A percentile compares a stretch with the other conserved stretches of the same genome.
These are phyloP conservation scores for Backusella mclennaniae DNA, from an alignment of 192 early-diverging fungal species.

Conservation along the genomic window DNA sequence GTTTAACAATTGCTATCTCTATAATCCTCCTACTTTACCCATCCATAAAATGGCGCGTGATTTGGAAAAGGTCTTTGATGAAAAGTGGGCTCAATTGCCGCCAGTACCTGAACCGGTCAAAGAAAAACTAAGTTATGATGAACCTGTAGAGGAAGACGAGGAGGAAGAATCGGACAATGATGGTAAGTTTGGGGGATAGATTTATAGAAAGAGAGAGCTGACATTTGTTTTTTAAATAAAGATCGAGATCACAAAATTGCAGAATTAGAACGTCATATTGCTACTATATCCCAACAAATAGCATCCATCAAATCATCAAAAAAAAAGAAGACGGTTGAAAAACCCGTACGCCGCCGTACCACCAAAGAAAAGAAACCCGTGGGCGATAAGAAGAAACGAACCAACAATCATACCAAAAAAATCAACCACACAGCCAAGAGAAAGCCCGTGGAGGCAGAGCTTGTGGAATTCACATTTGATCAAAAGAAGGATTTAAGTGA, in stretches of 20 bases:
- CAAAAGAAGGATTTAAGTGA: constrained; percentile 87
- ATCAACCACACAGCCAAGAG: background rate
- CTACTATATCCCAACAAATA: constrained; percentile 38
- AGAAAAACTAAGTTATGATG: background rate
- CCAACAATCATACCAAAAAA: background rate
- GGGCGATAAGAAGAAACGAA: constrained; percentile 14
- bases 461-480: constrained; percentile 70
- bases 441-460: constrained; percentile 30
- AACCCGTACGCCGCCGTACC: constrained; percentile 11
- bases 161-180: constrained; percentile 12
- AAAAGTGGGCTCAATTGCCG: constrained; percentile 63
- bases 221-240: background rate
- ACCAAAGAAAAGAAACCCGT: constrained; percentile 6
- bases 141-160: constrained; percentile 14
- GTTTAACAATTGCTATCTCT: constrained; percentile 83
- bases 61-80: constrained; percentile 77
- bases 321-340: constrained; percentile 25
- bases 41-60: constrained; percentile 71
- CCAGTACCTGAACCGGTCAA: constrained; percentile 12
- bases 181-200: constrained; percentile 11
- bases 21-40: constrained; percentile 67
- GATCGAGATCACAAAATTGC: constrained; percentile 38
- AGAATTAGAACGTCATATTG: constrained; percentile 41
- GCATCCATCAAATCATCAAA: constrained; percentile 37
- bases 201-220: background rate